Percentiles rank a stretch among this genome's conserved stretches.
These are phyloP conservation scores for Tolypocladium ovalisporum DNA, from an alignment of 2,329 filamentous ascomycete species.

Conservation along the genomic window DNA sequence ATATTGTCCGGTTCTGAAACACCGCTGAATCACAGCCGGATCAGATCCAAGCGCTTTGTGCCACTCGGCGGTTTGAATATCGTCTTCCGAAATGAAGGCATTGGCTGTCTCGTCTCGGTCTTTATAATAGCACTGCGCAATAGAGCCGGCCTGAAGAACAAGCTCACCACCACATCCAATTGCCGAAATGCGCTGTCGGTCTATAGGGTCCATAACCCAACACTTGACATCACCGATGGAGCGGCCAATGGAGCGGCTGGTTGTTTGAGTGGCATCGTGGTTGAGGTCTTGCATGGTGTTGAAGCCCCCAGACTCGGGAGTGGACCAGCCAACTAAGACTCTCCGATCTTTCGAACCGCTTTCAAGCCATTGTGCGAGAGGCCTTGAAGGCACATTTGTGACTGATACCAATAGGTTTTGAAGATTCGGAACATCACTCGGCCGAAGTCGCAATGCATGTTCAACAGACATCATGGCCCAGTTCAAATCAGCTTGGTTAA, in stretches of 20 bases:
- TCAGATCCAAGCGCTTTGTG: neutral
- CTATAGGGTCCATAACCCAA: constrained; percentile 1
- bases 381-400: too few relatives aligned
- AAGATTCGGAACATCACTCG: neutral
- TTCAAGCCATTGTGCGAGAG: neutral
- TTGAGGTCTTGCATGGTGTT: neutral
- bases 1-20: neutral
- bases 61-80: neutral
- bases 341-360: neutral
- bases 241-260: constrained; percentile 1
- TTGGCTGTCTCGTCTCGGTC: neutral
- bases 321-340: neutral
- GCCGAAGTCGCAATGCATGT: neutral
- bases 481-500: neutral
- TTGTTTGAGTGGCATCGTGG: neutral
- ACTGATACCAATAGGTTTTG: neutral
- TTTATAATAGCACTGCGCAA: constrained; percentile 2
- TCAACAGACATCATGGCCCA: neutral
- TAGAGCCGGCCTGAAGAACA: constrained; percentile 2
- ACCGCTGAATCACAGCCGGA: neutral
- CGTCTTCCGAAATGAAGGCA: neutral
- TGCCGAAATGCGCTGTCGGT: constrained; percentile 1
- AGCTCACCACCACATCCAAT: constrained; percentile 6
- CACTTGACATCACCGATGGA: neutral
- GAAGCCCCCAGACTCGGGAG: neutral